Base-by-base conservation (phyloP, 768 basidiomycete species). In the Serendipita sp. region DNA sequence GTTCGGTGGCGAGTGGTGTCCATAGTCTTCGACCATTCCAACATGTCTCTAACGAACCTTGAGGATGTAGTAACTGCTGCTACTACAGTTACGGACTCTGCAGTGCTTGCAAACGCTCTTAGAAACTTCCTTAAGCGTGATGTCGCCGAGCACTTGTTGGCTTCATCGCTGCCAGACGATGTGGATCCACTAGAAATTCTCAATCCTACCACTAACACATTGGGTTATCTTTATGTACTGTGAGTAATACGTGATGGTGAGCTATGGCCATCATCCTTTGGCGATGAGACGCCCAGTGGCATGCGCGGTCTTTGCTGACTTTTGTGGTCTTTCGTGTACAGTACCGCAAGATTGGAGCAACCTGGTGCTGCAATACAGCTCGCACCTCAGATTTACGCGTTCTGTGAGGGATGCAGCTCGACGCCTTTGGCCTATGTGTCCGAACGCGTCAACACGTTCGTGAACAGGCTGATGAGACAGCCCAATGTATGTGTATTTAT, bases 171-270 rank as follows among this genome's bases (percentile, higher is more conserved):
- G 4, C 71, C 79, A 0, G 78, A 78, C 54, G 87, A 84, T 2
- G 80, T 84, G 68, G 89, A 92, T 72, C 89, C 89, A 7, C 70
- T 92, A 62, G 65, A 74, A 2, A 71, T 86, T 7, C 73, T 92
- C 41, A 79, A 85, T 69, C 72, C 82, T 30, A 72, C 75, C 35
- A 70, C 69, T 35, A 80, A 88, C 71, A 85, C 87, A 0, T 72
- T 91, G 2, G 86, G 83, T 0, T 79, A 83, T 46, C 72, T 91
- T 46, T 86, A 83, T 69, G 87, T 92, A 48, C 71, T 92, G 89
- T 90, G 68, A 74, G 86, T 77, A 16, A 34, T 62, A n/a, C 16
- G 16, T 38, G 28, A 10, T 60, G 28, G 28, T 35, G 56, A 4
- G 16, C 16, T 37, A 4, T 32, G 34, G 8, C 16, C 16, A n/a